Conservation (phyloP, 768 basidiomycete species). For the Tylopilus balloui region DNA sequence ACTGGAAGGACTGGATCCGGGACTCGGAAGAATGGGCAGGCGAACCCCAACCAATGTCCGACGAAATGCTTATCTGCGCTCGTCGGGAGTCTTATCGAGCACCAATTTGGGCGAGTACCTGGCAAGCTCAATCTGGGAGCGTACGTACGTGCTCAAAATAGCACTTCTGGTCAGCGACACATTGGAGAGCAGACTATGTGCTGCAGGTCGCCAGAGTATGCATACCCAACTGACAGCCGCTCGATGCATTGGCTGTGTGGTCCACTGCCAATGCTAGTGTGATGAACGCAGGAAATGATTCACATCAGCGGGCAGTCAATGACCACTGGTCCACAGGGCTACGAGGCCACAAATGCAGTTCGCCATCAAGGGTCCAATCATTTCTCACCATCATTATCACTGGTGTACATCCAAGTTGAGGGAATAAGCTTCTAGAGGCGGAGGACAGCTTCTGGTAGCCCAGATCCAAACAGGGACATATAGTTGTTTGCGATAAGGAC, state of each 20-base stretch:
- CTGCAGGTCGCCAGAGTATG: background rate
- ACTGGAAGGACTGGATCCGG: background rate
- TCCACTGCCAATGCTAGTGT: background rate
- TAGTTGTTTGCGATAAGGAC: background rate
- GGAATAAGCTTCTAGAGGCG: background rate
- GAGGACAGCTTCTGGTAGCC: background rate
- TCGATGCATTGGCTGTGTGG: background rate
- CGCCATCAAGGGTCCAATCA: background rate
- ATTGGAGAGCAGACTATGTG: background rate
- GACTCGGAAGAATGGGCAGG: background rate
- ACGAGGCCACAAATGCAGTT: background rate
- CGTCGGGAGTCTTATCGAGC: slow-evolving; percentile 1
- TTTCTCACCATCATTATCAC: background rate
- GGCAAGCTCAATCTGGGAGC: background rate
- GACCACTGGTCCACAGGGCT: background rate
- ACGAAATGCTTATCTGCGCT: slow-evolving; percentile 17
- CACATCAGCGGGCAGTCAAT: background rate
- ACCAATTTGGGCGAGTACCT: background rate
- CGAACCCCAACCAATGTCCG: slow-evolving; percentile 8
- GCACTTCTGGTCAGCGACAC: background rate
- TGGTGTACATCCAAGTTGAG: background rate
- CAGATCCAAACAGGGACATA: background rate
- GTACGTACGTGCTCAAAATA: slow-evolving; percentile 1
- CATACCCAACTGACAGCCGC: background rate
- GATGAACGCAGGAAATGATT: background rate